A percentile compares a stretch with the other conserved stretches of the same genome.
phyloP scores from a whole-genome alignment of 176 grass and related monocot species.

The Raddia distichophylla region DNA sequence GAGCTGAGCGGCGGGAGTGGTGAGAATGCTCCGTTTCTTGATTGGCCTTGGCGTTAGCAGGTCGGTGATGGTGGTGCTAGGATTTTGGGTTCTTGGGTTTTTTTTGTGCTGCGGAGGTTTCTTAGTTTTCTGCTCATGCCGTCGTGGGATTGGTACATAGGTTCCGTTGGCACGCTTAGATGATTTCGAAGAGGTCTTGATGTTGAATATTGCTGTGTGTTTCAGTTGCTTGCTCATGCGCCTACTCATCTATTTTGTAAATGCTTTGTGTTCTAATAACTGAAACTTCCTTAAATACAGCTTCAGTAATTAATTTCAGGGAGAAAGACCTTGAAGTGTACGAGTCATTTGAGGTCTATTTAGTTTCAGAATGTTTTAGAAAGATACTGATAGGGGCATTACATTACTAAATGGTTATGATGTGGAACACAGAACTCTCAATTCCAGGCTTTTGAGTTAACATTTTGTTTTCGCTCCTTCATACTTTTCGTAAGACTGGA shows the following conservation, averaged over 20 bases:
- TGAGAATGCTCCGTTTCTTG: conserved; percentile 26
- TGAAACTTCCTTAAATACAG: not conserved
- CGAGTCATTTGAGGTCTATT: not conserved
- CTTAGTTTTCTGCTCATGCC: not conserved
- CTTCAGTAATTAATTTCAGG: not conserved
- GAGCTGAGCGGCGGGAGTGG: not conserved
- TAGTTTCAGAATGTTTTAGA: not conserved
- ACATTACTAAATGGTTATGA: not conserved
- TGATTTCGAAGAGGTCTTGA: not conserved
- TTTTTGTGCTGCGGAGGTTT: not conserved
- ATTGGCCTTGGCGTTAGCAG: not conserved
- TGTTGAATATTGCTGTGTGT: not conserved
- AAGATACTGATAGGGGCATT: not conserved
- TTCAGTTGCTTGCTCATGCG: not conserved
- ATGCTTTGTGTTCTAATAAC: not conserved
- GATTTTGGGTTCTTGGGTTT: conserved; percentile 27
- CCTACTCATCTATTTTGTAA: not conserved
- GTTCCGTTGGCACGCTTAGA: not conserved
- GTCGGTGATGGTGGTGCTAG: not conserved
- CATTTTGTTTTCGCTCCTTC: not conserved
- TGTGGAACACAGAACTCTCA: not conserved
- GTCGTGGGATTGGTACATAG: not conserved
- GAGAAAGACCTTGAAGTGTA: not conserved
- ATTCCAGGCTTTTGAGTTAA: not conserved
- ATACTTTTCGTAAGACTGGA: not conserved